phyloP scores from a whole-genome alignment of 176 grass and related monocot species.

The Triticum turgidum region DNA sequence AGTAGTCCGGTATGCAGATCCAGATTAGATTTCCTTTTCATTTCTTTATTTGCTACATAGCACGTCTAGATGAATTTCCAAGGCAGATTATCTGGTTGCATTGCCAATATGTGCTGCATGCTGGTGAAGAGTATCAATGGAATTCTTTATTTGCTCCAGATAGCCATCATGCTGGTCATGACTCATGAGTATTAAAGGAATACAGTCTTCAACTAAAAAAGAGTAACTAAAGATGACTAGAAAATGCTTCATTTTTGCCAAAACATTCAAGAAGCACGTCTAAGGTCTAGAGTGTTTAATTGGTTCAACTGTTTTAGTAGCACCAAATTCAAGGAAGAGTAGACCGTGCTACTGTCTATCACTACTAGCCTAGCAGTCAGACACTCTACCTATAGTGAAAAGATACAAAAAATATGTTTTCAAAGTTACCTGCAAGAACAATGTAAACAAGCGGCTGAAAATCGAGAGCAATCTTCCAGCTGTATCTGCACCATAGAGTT shows the following conservation, averaged over 20 bases:
- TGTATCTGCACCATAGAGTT: constrained; percentile 79
- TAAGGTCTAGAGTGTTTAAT: not conserved
- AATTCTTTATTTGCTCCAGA: not conserved
- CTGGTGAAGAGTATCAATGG: too few species aligned
- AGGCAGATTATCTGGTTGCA: not conserved
- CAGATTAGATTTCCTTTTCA: not conserved
- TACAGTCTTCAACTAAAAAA: not conserved
- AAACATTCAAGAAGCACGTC: not conserved
- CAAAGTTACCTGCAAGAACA: constrained; percentile 76
- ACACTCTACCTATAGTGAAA: not conserved
- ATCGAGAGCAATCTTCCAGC: constrained; percentile 78
- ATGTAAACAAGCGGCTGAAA: constrained; percentile 91
- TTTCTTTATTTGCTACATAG: not conserved
- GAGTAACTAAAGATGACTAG: not conserved
- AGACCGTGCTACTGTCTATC: not conserved
- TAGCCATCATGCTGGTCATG: not conserved
- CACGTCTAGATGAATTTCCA: not conserved
- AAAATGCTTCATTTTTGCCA: not conserved
- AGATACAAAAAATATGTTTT: not conserved
- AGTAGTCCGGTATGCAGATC: not conserved
- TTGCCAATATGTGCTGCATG: too few species aligned
- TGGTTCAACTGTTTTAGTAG: not conserved
- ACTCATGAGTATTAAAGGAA: not conserved
- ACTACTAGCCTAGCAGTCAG: not conserved
- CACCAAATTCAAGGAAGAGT: not conserved